These are phyloP conservation scores for Amaranthus tricolor DNA, from an alignment of 179 eudicot species.

Conservation along the genomic window DNA sequence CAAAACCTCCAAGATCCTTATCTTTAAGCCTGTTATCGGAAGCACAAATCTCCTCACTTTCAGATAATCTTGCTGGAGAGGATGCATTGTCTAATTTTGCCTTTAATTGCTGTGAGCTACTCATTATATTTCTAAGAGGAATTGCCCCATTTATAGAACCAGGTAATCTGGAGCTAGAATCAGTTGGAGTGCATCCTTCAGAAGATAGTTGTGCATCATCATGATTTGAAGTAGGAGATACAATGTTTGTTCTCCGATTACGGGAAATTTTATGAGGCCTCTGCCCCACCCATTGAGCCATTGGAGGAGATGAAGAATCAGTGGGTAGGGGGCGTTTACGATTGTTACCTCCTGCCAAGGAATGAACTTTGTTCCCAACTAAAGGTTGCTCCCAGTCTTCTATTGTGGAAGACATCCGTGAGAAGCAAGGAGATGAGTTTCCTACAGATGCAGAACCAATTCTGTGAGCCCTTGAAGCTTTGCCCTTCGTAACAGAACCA, in stretches of 20 bases:
- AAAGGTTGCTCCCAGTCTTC: slow-evolving; percentile 73
- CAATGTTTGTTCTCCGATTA: slow-evolving; percentile 74
- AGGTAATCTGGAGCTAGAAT: slow-evolving; percentile 47
- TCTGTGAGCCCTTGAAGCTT: background rate
- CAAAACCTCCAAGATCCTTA: slow-evolving; percentile 40
- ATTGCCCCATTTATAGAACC: slow-evolving; percentile 45
- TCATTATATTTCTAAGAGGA: slow-evolving; percentile 45
- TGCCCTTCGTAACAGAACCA: no score
- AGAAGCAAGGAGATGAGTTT: slow-evolving; percentile 33
- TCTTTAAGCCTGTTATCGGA: slow-evolving; percentile 54
- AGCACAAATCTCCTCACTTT: slow-evolving; percentile 72
- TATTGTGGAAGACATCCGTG: slow-evolving; percentile 48
- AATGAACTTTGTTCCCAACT: slow-evolving; percentile 45
- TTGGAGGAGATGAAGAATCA: slow-evolving; percentile 62
- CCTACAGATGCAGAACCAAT: no score
- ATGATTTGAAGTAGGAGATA: slow-evolving; percentile 69
- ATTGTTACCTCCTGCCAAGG: slow-evolving; percentile 56
- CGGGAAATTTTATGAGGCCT: slow-evolving; percentile 90
- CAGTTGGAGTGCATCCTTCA: slow-evolving; percentile 68
- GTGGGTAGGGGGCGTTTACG: slow-evolving; percentile 73
- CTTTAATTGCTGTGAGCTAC: slow-evolving; percentile 51
- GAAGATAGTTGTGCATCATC: slow-evolving; percentile 61
- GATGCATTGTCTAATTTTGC: slow-evolving; percentile 57
- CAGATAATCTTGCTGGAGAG: slow-evolving; percentile 76
- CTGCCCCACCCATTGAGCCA: slow-evolving; percentile 84